A percentile compares a stretch with the other conserved stretches of the same genome.
phyloP scores from a whole-genome alignment of 2,329 filamentous ascomycete species.

The Dactylellina haptotyla region DNA sequence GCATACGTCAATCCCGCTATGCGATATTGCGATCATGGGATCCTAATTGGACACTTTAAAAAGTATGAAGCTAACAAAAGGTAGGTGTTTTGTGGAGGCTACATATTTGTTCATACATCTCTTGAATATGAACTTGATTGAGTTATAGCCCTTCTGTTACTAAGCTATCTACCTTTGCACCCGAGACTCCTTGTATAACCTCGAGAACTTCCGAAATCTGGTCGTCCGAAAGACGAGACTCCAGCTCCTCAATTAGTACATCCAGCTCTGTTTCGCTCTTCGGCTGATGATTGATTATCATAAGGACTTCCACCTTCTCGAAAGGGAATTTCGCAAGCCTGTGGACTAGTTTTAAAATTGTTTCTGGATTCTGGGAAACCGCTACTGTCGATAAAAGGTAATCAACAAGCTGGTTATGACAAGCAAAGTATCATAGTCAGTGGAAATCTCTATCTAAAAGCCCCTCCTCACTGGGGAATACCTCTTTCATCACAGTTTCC shows the following conservation, averaged over 20 bases:
- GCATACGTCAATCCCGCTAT: too few species aligned
- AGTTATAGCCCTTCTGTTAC: background rate
- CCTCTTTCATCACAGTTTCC: conserved; percentile 73
- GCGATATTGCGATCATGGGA: too few species aligned
- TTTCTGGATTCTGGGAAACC: conserved; percentile 67
- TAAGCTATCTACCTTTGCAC: background rate
- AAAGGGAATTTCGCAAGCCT: conserved; percentile 69
- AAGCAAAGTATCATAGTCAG: background rate
- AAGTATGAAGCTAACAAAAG: too few species aligned
- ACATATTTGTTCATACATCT: too few species aligned
- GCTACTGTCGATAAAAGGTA: conserved; percentile 69
- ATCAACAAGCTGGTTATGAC: conserved; percentile 67
- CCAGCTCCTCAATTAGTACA: conserved; percentile 73
- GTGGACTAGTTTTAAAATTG: conserved; percentile 68
- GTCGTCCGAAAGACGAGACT: conserved; percentile 69
- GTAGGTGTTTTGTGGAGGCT: too few species aligned
- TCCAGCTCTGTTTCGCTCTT: conserved; percentile 69
- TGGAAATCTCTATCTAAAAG: background rate
- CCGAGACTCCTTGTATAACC: conserved; percentile 62
- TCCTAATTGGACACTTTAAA: too few species aligned
- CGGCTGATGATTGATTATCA: conserved; percentile 75
- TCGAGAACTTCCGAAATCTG: conserved; percentile 70
- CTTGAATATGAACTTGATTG: background rate
- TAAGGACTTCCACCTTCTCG: conserved; percentile 74
- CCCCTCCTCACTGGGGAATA: conserved; percentile 59